Evolutionary conservation across 2,329 filamentous ascomycete species (phyloP), one percentile per base, ranked within the genome.

Genomic region (Fusarium tupiense): DNA sequence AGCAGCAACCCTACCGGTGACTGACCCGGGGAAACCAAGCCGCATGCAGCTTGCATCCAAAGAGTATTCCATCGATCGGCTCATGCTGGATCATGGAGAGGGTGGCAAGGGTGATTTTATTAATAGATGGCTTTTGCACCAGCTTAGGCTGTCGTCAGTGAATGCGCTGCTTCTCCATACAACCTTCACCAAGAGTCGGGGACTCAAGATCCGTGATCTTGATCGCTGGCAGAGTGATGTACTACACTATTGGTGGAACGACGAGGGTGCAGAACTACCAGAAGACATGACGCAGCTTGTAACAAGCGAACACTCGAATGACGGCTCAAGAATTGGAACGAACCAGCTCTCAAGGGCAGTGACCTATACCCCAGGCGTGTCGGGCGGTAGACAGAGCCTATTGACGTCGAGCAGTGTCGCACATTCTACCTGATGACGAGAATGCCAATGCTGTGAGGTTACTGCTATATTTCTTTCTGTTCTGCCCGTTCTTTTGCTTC

Each of bases 101-200:
- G 82, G 82, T 6, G 82, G 83, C 72, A 86, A 84, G 70, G 79
- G 78, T 3, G 84, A 88, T 57, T 87, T 83, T 64, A 84, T 90
- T 74, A 82, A 82, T 71, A 82, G 86, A 46, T 90, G 88, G 88
- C 79, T 90, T 6, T 81, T 89, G 19, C 86, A 89, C 54, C 84
- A 85, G 47, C 81, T 90, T 46, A 84, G 86, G 41, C 80, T 82
- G 20, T 87, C 85, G 6, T 81, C 86, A 1, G 76, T 88, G 63
- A 84, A 87, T 67, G 86, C 81, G 3, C 80, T 84, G 63, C 76
- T 86, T 6, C 80, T 89, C 13, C 84, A 85, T 67, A 77, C 76
- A 13, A 79, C 76, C 6, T 83, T 83, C 64, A 69, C 74, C 50
- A 75, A 71, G 40, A 79, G 69, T 52, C 69, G 73, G 12, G 76